A percentile compares a stretch with the other conserved stretches of the same genome.
Conservation (phyloP, 2,329 filamentous ascomycete genomes). For the Epichloe sibirici region DNA sequence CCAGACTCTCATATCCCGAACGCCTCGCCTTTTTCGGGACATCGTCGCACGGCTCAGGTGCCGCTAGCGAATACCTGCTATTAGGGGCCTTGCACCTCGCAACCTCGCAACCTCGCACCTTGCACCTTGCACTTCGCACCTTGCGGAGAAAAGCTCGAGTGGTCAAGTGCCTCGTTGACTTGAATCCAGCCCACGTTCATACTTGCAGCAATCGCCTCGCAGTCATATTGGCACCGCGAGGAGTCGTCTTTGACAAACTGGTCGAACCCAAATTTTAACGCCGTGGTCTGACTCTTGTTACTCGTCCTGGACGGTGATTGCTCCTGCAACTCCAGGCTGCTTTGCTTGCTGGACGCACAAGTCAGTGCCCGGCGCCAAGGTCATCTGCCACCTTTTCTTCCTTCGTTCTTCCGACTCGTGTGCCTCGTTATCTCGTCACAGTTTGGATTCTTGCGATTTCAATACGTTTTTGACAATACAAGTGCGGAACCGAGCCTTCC, state of each 20-base stretch:
- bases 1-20: background rate
- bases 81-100: conserved; percentile 1
- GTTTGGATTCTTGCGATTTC: background rate
- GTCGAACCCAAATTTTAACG: background rate
- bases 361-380: conserved; percentile 3
- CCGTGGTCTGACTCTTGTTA: background rate
- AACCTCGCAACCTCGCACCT: background rate
- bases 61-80: conserved; percentile 6
- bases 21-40: conserved; percentile 1
- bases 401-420: background rate
- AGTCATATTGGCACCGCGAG: background rate
- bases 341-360: background rate
- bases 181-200: background rate
- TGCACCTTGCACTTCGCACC: background rate
- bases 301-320: background rate
- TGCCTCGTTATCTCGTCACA: background rate
- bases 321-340: background rate
- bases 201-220: background rate
- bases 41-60: conserved; percentile 7
- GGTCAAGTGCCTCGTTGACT: background rate
- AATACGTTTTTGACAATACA: background rate
- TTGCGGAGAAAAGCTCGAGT: conserved; percentile 2
- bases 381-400: conserved; percentile 2
- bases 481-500: background rate
- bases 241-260: background rate